These are phyloP conservation scores for Chytriomyces confervae DNA, from an alignment of 192 early-diverging fungal species.

Conservation along the genomic window DNA sequence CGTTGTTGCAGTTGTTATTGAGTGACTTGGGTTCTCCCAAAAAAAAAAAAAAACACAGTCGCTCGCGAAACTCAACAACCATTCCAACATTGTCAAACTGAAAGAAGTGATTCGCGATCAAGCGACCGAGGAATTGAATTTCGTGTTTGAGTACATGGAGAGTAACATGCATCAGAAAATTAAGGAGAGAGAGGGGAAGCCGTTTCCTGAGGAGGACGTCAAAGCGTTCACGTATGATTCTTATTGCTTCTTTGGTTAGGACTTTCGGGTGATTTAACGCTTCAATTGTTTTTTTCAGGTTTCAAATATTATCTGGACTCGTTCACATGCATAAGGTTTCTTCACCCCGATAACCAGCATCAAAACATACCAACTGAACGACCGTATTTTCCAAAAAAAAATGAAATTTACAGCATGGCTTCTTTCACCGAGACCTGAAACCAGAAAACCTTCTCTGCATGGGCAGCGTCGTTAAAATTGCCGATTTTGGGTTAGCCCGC, in stretches of 20 bases:
- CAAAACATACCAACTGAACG: not conserved
- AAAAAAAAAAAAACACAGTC: conserved; percentile 47
- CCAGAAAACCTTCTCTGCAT: conserved; percentile 25
- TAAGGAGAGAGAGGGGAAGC: conserved; percentile 70
- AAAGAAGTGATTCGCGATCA: conserved; percentile 79
- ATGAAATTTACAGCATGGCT: conserved; percentile 57
- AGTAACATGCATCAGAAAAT: conserved; percentile 94
- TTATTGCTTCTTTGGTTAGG: not conserved
- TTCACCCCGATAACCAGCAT: not conserved
- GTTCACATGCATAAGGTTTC: conserved; percentile 80
- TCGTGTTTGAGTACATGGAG: conserved; percentile 97
- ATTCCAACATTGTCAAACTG: conserved; percentile 85
- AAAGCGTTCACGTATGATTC: conserved; percentile 75
- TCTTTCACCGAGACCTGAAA: conserved; percentile 98
- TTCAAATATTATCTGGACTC: conserved; percentile 87
- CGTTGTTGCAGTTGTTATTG: not conserved
- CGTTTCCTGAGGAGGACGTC: conserved; percentile 70
- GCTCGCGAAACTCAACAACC: conserved; percentile 70
- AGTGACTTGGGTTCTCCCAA: not conserved
- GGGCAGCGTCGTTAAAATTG: conserved; percentile 72
- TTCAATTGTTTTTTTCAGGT: conserved; percentile 51
- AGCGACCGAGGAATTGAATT: conserved; percentile 80
- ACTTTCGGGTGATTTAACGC: not conserved
- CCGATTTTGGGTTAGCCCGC: conserved; percentile 94
- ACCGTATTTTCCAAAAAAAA: not conserved